Evolutionary conservation across 192 early-diverging fungal genomes (phyloP).

Genomic region (Coemansia sp.): DNA sequence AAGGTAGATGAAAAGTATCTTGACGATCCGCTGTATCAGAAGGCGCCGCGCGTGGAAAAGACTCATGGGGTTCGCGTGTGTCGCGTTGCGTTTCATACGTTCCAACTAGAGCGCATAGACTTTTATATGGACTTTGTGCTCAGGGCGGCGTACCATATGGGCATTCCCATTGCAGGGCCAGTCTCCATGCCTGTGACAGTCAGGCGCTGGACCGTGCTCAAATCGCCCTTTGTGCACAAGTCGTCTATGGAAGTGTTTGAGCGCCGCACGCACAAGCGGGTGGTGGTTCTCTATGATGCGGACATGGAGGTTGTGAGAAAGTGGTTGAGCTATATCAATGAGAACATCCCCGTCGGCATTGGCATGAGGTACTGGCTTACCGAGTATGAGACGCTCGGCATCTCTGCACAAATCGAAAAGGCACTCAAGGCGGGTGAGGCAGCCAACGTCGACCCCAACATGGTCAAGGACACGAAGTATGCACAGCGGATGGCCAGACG

Average conservation of each 20-base stretch:
- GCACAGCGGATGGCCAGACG: constrained; percentile 21
- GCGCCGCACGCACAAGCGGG: constrained; percentile 80
- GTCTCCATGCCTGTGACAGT: constrained; percentile 72
- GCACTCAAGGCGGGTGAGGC: constrained; percentile 31
- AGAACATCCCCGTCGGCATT: constrained; percentile 82
- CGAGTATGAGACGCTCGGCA: constrained; percentile 64
- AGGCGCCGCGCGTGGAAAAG: constrained; percentile 38
- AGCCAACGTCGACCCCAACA: constrained; percentile 14
- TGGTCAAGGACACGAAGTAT: constrained; percentile 20
- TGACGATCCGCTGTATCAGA: constrained; percentile 25
- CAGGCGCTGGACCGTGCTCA: constrained; percentile 82
- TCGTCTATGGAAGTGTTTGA: constrained; percentile 97
- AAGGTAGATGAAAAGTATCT: constrained; percentile 13
- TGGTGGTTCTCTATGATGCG: constrained; percentile 78
- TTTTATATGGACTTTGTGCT: constrained; percentile 84
- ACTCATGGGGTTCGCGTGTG: constrained; percentile 71
- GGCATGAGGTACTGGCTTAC: constrained; percentile 76
- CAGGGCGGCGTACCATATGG: constrained; percentile 73
- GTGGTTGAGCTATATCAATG: constrained; percentile 77
- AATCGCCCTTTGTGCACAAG: constrained; percentile 94
- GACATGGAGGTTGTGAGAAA: constrained; percentile 69
- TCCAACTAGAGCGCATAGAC: constrained; percentile 82
- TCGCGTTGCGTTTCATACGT: constrained; percentile 74
- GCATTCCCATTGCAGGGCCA: constrained; percentile 69
- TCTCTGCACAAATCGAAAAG: constrained; percentile 33